A percentile compares a stretch with the other conserved stretches of the same genome.
phyloP scores from a whole-genome alignment of 1,139 yeast genomes.

The Kurtzmaniella natalensis region DNA sequence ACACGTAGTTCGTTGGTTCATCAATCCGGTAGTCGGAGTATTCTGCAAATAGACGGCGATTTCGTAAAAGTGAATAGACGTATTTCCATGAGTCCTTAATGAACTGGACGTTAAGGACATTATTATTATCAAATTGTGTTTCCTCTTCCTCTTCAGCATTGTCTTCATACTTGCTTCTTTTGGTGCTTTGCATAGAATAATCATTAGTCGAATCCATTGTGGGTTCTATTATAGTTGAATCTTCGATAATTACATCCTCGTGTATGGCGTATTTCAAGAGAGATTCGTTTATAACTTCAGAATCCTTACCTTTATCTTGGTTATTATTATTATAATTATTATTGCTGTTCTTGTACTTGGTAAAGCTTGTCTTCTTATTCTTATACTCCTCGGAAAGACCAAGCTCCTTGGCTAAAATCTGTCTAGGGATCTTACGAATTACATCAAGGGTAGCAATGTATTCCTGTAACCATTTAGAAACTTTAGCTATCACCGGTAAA shows the following conservation, averaged over 20 bases:
- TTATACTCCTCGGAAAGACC: too few relatives aligned
- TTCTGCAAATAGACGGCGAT: slow-evolving; percentile 51
- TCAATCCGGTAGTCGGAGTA: slow-evolving; percentile 48
- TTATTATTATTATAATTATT: too few relatives aligned
- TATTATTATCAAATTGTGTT: too few relatives aligned
- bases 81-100: slow-evolving; percentile 55
- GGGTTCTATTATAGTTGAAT: slow-evolving; percentile 10
- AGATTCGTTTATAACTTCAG: slow-evolving; percentile 7
- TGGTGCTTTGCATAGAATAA: too few relatives aligned
- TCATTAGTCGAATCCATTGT: slow-evolving; percentile 4
- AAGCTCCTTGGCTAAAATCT: slow-evolving; percentile 21
- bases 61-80: slow-evolving; percentile 45
- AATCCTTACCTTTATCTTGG: slow-evolving; percentile 19
- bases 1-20: slow-evolving; percentile 45
- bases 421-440: slow-evolving; percentile 26
- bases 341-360: too few relatives aligned
- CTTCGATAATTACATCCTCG: background rate
- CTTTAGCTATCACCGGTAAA: slow-evolving; percentile 21
- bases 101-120: slow-evolving; percentile 17
- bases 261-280: slow-evolving; percentile 5
- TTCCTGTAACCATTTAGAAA: slow-evolving; percentile 38
- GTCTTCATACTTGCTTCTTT: too few relatives aligned
- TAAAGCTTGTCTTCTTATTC: too few relatives aligned
- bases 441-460: slow-evolving; percentile 47
- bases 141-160: slow-evolving; percentile 10